phyloP scores from a whole-genome alignment of 768 basidiomycete genomes.

The Boletus sensibilis region DNA sequence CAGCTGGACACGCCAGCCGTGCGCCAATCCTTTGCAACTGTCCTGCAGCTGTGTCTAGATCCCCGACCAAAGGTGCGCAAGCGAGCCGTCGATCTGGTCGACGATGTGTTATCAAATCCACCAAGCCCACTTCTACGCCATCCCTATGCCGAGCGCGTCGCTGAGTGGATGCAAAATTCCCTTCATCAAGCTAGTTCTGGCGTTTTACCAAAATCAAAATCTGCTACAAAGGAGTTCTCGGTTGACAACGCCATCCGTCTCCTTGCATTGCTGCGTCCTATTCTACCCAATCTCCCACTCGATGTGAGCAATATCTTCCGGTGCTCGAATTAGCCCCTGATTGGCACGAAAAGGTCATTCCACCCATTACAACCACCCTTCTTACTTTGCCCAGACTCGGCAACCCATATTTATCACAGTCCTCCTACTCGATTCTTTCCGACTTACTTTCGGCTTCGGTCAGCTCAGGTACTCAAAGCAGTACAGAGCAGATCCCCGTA shows the following conservation, averaged over 20 bases:
- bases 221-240: conserved; percentile 50
- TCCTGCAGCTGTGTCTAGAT: conserved; percentile 83
- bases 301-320: conserved; percentile 50
- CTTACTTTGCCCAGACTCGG: conserved; percentile 83
- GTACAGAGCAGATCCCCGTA: conserved; percentile 53
- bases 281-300: conserved; percentile 58
- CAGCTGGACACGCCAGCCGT: conserved; percentile 67
- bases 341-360: conserved; percentile 55
- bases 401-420: conserved; percentile 86
- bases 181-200: conserved; percentile 65
- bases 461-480: conserved; percentile 48
- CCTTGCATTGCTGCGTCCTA: conserved; percentile 68
- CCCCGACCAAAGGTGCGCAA: conserved; percentile 92
- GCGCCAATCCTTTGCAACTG: conserved; percentile 80
- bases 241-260: conserved; percentile 77
- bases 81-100: conserved; percentile 83
- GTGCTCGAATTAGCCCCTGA: conserved; percentile 13
- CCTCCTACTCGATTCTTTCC: conserved; percentile 82
- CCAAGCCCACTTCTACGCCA: conserved; percentile 76
- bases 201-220: conserved; percentile 60
- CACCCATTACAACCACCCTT: conserved; percentile 65
- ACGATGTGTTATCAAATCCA: conserved; percentile 71
- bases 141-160: conserved; percentile 81
- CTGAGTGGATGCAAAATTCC: conserved; percentile 72
- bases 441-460: conserved; percentile 64